These are phyloP conservation scores for Erysimum cheiri DNA, from an alignment of 441 rosid species.

Conservation along the genomic window DNA sequence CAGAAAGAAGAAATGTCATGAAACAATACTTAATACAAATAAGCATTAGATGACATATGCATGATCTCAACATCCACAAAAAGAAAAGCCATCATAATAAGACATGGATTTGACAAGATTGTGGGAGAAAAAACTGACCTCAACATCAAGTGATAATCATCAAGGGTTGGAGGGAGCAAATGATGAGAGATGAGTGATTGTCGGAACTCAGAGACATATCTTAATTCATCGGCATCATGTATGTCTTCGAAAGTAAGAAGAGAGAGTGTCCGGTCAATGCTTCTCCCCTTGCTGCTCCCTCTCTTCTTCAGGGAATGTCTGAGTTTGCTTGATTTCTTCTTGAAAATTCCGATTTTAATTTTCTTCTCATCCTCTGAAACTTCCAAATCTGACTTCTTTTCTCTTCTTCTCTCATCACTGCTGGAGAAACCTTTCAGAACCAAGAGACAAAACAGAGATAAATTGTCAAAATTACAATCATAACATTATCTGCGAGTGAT, in stretches of 20 bases:
- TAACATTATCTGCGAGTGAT: not conserved
- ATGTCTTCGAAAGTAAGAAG: conserved; percentile 64
- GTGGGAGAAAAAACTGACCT: conserved; percentile 47
- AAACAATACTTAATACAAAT: not conserved
- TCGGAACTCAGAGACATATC: conserved; percentile 60
- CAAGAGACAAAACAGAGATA: not conserved
- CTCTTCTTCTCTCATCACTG: conserved; percentile 56
- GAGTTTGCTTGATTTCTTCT: conserved; percentile 61
- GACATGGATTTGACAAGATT: too few species aligned
- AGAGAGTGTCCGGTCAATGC: conserved; percentile 42
- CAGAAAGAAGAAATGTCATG: not conserved
- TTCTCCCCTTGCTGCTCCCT: conserved; percentile 48
- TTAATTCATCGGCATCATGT: conserved; percentile 58
- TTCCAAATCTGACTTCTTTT: conserved; percentile 59
- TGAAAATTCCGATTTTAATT: conserved; percentile 50
- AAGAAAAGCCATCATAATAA: not conserved
- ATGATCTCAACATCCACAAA: conserved; percentile 5
- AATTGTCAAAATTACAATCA: not conserved
- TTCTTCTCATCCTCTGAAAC: conserved; percentile 58
- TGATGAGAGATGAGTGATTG: conserved; percentile 49
- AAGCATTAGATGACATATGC: not conserved
- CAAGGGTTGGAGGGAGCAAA: conserved; percentile 57
- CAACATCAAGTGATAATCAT: conserved; percentile 64
- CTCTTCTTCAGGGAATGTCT: conserved; percentile 56
- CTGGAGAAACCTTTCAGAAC: conserved; percentile 56